Base-by-base conservation (phyloP, 2,329 filamentous ascomycete genomes). In the Ciborinia camelliae region DNA sequence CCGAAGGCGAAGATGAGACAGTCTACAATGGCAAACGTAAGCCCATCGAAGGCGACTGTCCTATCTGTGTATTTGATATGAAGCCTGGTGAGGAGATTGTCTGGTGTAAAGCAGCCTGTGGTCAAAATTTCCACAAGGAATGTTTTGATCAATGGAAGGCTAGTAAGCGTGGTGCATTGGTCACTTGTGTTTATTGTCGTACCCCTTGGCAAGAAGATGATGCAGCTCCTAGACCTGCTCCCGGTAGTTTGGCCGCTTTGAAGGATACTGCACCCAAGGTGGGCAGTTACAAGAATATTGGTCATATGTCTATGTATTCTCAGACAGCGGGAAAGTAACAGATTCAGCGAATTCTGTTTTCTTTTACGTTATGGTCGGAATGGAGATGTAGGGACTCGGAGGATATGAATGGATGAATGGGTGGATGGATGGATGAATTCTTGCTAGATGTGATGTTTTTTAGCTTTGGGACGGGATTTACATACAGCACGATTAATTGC, bases 141-240 rank as follows among this genome's bases (percentile, higher is more conserved):
- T 86, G 83, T 68, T 82, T 85, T 71, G 76, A 79, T 68, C 83
- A 79, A 73, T 85, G 83, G 83, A 80, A 79, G 0, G 69, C 73
- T 7, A 82, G 79, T 28, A 83, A 82, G 71, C 72, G 71, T 70
- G 68, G 68, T 62, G 63, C 63, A 20, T 6, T 76, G 20, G 81
- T 85, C 15, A 86, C 84, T 0, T 88, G 86, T 69, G 85, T 86
- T 0, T 83, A 84, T 70, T 88, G 86, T 67, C 82, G 85, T n/a
- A 82, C 81, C 14, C 70, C 73, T 2, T 88, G 86, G 86, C 75
- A 81, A 67, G 79, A 76, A 0, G 80, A 81, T 32, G 57, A 39
- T 51, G 39, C 43, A 20, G 9, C 30, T 43, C 26, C 37, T 15
- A 50, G 47, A 30, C 43, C 26, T 41, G 28, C n/a, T 48, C 47